Evolutionary conservation across 1,139 yeast genomes (phyloP).

Genomic region (Geotrichum klebahnii): DNA sequence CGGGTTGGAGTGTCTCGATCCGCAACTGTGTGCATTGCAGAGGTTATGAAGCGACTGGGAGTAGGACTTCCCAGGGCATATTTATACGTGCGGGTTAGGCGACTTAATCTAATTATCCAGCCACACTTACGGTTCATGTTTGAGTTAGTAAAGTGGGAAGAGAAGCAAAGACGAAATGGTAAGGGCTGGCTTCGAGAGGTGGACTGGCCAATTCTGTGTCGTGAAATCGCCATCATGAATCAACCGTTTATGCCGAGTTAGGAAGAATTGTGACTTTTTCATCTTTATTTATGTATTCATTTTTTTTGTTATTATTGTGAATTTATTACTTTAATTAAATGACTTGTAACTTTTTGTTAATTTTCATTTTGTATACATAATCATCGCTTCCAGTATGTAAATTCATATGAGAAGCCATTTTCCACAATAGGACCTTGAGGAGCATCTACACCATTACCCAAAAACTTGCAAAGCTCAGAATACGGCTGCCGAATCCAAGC

Average conservation of each 20-base stretch:
- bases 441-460: slow-evolving; percentile 40
- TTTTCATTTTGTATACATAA: background rate
- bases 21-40: slow-evolving; percentile 87
- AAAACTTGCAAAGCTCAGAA: slow-evolving; percentile 42
- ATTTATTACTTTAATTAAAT: background rate
- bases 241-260: slow-evolving; percentile 49
- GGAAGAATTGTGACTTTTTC: background rate
- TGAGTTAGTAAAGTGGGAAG: slow-evolving; percentile 79
- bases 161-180: slow-evolving; percentile 38
- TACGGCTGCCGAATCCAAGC: slow-evolving; percentile 37
- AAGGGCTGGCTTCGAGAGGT: slow-evolving; percentile 56
- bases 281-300: background rate
- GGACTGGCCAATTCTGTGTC: slow-evolving; percentile 88
- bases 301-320: background rate
- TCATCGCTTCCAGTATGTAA: slow-evolving; percentile 48
- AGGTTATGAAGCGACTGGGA: slow-evolving; percentile 69
- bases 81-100: slow-evolving; percentile 71
- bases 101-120: slow-evolving; percentile 84
- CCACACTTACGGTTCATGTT: slow-evolving; percentile 84
- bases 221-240: slow-evolving; percentile 76
- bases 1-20: slow-evolving; percentile 89
- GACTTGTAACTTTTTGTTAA: too few relatives aligned
- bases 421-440: slow-evolving; percentile 45
- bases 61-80: slow-evolving; percentile 71
- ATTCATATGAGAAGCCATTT: slow-evolving; percentile 48